Conservation (phyloP, 176 grass and related monocot genomes). For the Otatea glauca region DNA sequence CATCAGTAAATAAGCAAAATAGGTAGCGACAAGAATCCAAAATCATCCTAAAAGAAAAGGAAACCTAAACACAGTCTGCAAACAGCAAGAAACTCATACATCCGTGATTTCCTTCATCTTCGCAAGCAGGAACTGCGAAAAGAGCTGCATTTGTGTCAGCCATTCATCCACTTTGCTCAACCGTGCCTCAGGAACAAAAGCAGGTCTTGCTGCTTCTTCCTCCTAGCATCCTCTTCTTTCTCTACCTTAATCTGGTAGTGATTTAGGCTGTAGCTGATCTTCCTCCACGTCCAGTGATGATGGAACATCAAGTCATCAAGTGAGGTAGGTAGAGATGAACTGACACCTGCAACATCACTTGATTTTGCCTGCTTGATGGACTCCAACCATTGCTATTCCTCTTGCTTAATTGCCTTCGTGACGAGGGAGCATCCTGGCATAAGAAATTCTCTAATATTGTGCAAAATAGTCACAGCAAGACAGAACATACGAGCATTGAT, state of each 20-base stretch:
- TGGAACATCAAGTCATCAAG: slow-evolving; percentile 19
- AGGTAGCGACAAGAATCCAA: not conserved
- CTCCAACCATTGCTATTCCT: not conserved
- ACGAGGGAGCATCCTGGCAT: not conserved
- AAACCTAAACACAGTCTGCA: not conserved
- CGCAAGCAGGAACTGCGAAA: not conserved
- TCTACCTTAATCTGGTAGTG: not conserved
- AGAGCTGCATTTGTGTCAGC: not conserved
- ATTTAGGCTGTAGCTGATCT: not conserved
- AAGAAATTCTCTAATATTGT: slow-evolving; percentile 1
- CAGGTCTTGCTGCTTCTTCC: not conserved
- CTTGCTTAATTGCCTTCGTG: not conserved
- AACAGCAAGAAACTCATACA: not conserved
- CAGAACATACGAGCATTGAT: not conserved
- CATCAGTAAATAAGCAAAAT: slow-evolving; percentile 1
- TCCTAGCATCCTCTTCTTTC: not conserved
- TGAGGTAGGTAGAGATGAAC: not conserved
- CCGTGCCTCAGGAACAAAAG: not conserved
- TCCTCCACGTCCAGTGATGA: not conserved
- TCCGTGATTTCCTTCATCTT: not conserved
- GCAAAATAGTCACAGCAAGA: not conserved
- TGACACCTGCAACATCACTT: not conserved
- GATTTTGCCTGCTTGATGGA: not conserved
- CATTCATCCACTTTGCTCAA: not conserved
- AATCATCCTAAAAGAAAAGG: not conserved